Conservation (phyloP, 805 yeast species). For the Zygoascus flipseniorum region DNA sequence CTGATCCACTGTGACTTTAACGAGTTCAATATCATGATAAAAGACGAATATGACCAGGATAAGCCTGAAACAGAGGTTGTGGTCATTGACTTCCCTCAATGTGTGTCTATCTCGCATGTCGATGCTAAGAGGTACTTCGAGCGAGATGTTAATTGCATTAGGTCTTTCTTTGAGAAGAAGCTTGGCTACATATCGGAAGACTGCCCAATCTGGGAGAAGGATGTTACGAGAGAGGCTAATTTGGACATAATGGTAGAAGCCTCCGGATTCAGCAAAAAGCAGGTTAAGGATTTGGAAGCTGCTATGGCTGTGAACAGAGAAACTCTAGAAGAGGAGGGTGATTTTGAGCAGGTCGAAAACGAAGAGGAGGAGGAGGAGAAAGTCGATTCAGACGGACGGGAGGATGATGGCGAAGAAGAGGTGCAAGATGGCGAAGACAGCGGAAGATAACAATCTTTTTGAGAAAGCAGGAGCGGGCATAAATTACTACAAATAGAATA, state of each 20-base stretch:
- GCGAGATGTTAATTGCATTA: constrained; percentile 87
- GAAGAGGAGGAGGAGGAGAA: constrained; percentile 32
- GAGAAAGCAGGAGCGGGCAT: too few relatives aligned
- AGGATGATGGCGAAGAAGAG: background rate
- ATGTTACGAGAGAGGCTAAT: constrained; percentile 56
- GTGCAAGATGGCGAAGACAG: background rate
- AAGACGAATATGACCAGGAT: constrained; percentile 35
- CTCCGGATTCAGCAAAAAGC: constrained; percentile 67
- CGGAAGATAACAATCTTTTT: too few relatives aligned
- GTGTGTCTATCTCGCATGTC: constrained; percentile 83
- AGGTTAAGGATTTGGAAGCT: constrained; percentile 58
- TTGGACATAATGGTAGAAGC: constrained; percentile 88
- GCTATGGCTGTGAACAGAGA: constrained; percentile 47
- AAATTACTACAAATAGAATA: too few relatives aligned
- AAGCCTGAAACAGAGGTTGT: constrained; percentile 59
- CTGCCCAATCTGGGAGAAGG: constrained; percentile 74
- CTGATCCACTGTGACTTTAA: constrained; percentile 95
- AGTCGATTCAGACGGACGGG: background rate
- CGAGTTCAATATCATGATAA: constrained; percentile 88
- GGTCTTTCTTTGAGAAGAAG: constrained; percentile 71
- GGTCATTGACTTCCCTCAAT: constrained; percentile 97
- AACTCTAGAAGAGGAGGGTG: constrained; percentile 38
- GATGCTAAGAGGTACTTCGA: constrained; percentile 85
- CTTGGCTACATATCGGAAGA: constrained; percentile 72
- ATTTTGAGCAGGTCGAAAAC: constrained; percentile 29